Conservation (phyloP, 2,329 filamentous ascomycete genomes). For the Claviceps humidiphila region DNA sequence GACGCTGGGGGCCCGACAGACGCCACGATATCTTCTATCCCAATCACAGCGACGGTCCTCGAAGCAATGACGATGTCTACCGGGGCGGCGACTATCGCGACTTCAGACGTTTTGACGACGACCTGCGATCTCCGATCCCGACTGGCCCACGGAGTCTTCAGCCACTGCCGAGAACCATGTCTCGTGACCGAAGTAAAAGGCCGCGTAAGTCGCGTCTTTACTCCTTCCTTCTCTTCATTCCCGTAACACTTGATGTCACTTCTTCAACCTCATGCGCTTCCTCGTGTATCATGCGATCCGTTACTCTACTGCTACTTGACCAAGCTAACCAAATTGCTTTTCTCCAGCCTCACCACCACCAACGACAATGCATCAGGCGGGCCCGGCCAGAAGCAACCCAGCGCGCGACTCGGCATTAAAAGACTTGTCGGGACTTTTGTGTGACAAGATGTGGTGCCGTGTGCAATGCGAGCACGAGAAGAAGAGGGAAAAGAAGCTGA, state of each 20-base stretch:
- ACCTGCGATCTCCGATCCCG: background rate
- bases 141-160: background rate
- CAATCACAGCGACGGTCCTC: no score
- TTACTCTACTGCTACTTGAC: background rate
- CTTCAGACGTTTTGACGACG: background rate
- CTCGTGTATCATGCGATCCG: no score
- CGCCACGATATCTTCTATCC: no score
- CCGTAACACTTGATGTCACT: no score
- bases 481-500: slow-evolving; percentile 8
- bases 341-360: background rate
- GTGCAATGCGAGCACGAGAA: slow-evolving; percentile 9
- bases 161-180: background rate
- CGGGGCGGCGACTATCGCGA: background rate
- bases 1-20: no score
- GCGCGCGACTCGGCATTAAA: slow-evolving; percentile 4
- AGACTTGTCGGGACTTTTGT: slow-evolving; percentile 10
- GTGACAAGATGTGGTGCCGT: slow-evolving; percentile 11
- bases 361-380: slow-evolving; percentile 1
- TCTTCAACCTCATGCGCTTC: no score
- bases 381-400: background rate
- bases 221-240: background rate
- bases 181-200: background rate
- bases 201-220: background rate
- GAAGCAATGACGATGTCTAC: background rate
- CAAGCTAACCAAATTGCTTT: background rate